Evolutionary conservation across 352 stramenopile genomes (phyloP).

Genomic region (Hyaloperonospora brassicae): DNA sequence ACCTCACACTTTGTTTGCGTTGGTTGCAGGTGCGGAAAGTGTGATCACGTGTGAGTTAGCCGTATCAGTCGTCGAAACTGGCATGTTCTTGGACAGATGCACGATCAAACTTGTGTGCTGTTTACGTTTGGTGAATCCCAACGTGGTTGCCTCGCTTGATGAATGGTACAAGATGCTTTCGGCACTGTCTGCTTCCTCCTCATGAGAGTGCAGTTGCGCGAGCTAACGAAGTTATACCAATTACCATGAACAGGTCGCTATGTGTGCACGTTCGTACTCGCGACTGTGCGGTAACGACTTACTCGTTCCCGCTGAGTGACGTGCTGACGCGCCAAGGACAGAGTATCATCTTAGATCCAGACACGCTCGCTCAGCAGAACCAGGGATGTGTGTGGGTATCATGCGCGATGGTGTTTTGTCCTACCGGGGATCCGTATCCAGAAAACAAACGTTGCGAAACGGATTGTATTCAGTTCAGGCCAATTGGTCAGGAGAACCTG

Average conservation of each 20-base stretch:
- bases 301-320: constrained; percentile 31
- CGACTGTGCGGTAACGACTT: constrained; percentile 21
- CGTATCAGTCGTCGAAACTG: constrained; percentile 13
- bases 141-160: constrained; percentile 17
- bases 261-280: constrained; percentile 30
- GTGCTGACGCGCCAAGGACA: constrained; percentile 8
- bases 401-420: constrained; percentile 37
- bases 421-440: constrained; percentile 2
- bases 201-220: constrained; percentile 1
- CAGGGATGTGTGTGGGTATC: constrained; percentile 26
- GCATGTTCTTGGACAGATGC: constrained; percentile 17
- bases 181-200: constrained; percentile 1
- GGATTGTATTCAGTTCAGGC: background rate
- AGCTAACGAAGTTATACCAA: constrained; percentile 3
- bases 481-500: constrained; percentile 1
- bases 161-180: constrained; percentile 18
- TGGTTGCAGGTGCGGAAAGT: constrained; percentile 21
- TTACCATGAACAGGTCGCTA: constrained; percentile 19
- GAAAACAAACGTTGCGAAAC: constrained; percentile 1
- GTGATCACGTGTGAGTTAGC: constrained; percentile 18
- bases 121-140: constrained; percentile 15
- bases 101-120: constrained; percentile 21
- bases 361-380: constrained; percentile 21
- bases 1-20: constrained; percentile 3
- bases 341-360: constrained; percentile 26